A percentile compares a stretch with the other conserved stretches of the same genome.
Evolutionary conservation across 768 basidiomycete species (phyloP).

Genomic region (Pleurotus pulmonarius): DNA sequence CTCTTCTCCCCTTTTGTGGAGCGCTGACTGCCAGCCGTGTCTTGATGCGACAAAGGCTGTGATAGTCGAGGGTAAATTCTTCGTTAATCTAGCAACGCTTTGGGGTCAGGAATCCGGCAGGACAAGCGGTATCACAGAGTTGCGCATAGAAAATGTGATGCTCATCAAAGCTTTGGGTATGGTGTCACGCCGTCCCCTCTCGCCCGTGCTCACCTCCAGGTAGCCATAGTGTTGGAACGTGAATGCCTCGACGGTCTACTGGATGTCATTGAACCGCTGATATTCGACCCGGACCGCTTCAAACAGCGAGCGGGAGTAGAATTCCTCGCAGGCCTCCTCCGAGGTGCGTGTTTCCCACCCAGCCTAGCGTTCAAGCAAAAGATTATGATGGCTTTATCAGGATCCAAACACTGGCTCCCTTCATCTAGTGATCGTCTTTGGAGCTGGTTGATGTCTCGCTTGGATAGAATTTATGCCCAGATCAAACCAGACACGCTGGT

Average conservation of each 20-base stretch:
- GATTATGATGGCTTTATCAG: conserved; percentile 26
- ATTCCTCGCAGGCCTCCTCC: conserved; percentile 66
- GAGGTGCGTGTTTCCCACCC: conserved; percentile 43
- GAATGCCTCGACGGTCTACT: conserved; percentile 50
- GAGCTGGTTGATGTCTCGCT: conserved; percentile 63
- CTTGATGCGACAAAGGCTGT: conserved; percentile 49
- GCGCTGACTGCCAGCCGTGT: conserved; percentile 42
- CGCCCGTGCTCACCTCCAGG: too few species aligned
- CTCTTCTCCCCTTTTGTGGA: conserved; percentile 46
- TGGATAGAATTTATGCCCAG: conserved; percentile 63
- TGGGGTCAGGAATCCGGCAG: conserved; percentile 83
- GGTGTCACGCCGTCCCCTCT: neutral
- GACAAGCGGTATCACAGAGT: conserved; percentile 44
- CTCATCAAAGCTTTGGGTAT: conserved; percentile 33
- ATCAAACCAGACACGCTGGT: conserved; percentile 83
- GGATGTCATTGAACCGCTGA: conserved; percentile 52
- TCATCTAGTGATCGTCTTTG: conserved; percentile 53
- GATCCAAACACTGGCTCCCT: conserved; percentile 82
- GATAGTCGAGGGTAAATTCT: conserved; percentile 51
- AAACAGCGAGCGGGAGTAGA: conserved; percentile 77
- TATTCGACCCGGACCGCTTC: conserved; percentile 70
- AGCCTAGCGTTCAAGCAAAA: too few species aligned
- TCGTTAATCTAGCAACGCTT: conserved; percentile 52
- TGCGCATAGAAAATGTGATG: conserved; percentile 47
- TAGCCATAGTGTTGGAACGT: conserved; percentile 67